phyloP scores from a whole-genome alignment of 1,284 basidiomycete genomes.

The Prillingera fragicola region DNA sequence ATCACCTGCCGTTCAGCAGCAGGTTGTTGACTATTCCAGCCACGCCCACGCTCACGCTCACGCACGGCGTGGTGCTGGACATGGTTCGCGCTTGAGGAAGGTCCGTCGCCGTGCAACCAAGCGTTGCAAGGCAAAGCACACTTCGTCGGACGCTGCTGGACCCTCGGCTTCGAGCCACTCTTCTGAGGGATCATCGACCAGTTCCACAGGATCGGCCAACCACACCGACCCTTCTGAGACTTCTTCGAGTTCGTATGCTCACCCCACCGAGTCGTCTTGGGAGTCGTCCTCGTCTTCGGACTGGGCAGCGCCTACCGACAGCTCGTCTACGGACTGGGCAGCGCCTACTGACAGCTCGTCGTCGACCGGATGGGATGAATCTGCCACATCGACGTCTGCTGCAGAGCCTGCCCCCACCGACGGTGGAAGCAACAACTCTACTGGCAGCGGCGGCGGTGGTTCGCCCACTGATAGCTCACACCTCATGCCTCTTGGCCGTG shows the following conservation, averaged over 20 bases:
- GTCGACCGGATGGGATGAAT: no score
- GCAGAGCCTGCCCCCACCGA: neutral
- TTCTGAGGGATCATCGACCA: neutral
- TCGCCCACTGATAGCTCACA: neutral
- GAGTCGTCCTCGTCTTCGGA: no score
- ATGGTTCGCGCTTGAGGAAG: slow-evolving; percentile 4
- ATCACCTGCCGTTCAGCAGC: neutral
- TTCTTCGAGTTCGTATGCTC: neutral
- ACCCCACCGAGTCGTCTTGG: neutral
- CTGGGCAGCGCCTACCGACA: no score
- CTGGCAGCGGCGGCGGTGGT: neutral
- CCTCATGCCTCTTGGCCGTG: no score
- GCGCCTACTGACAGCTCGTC: no score
- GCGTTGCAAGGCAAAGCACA: neutral
- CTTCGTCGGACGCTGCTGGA: neutral
- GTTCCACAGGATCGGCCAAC: no score
- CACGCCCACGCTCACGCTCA: slow-evolving; percentile 4
- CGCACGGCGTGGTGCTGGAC: neutral
- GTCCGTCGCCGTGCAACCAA: slow-evolving; percentile 3
- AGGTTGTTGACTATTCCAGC: neutral
- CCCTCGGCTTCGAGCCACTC: no score
- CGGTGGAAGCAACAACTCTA: neutral
- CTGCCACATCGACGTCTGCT: neutral
- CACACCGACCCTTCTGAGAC: neutral
- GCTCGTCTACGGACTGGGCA: no score